phyloP scores from a whole-genome alignment of 2,329 filamentous ascomycete genomes.

The Aspergillus intermedius region DNA sequence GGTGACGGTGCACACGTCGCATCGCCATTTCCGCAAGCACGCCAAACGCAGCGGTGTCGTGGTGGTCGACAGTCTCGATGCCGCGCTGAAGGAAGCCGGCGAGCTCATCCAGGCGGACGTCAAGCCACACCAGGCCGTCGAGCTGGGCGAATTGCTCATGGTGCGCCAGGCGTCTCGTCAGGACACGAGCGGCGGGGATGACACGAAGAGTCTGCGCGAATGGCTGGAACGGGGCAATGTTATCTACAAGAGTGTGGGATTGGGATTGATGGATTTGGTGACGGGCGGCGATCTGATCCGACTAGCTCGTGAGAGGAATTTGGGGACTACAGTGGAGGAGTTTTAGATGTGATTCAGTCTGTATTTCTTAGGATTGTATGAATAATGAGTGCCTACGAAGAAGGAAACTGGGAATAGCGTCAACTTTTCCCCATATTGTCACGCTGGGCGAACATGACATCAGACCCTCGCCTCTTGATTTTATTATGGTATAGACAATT shows the following conservation, averaged over 20 bases:
- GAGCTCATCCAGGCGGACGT: conserved; percentile 77
- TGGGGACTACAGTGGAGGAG: conserved; percentile 47
- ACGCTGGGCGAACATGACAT: neutral
- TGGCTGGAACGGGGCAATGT: conserved; percentile 60
- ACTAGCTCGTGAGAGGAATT: conserved; percentile 48
- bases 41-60: conserved; percentile 54
- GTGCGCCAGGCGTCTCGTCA: conserved; percentile 46
- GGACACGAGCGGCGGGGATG: conserved; percentile 15
- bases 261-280: conserved; percentile 63
- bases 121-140: conserved; percentile 68
- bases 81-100: conserved; percentile 74
- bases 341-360: conserved; percentile 24
- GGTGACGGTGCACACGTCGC: conserved; percentile 40
- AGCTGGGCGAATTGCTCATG: conserved; percentile 75
- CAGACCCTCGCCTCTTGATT: neutral
- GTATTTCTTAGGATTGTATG: neutral
- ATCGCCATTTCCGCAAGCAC: conserved; percentile 46
- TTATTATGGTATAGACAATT: neutral
- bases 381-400: neutral
- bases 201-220: conserved; percentile 43
- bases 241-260: conserved; percentile 63
- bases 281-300: conserved; percentile 54
- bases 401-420: neutral
- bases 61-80: conserved; percentile 64
- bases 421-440: neutral